Base-by-base conservation (phyloP, 75 land plant species). In the Pinus taeda region DNA sequence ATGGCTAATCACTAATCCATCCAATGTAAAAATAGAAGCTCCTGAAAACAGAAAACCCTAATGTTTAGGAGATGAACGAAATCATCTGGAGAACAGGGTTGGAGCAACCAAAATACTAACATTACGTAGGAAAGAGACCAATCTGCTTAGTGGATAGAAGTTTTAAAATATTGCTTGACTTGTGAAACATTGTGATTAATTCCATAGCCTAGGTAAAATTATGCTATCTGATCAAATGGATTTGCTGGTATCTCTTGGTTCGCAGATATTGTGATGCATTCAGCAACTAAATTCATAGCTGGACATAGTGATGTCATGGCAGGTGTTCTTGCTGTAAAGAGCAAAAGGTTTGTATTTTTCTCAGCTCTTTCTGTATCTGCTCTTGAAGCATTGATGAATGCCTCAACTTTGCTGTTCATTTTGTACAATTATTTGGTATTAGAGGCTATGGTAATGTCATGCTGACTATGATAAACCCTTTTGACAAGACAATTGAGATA, bases 251-350 rank as follows among this genome's bases (percentile, higher is more conserved):
- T 37, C 17, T 45, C 58, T 71, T 37, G 57, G 14, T 56, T 82
- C 82, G 57, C 93, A 96, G 99, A 96, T 81, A 97, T 97, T 78
- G 98, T 97, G 57, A 97, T 97, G 99, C 93, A 95, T 80, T 97
- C 99, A 6, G 99, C 95, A 30, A 97, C 99, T 33, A 97, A 97
- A 78, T 97, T 97, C 66, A 94, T 95, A 77, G 75, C 95, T 76
- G 99, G 99, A n/a, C 99, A 97, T 72, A 97, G 99, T 80, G 99
- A 97, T 85, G 75, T 97, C n/a, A 95, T 97, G 99, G 99, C 98
- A 21, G 99, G 99, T 12, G 89, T 95, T 57, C 91, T 97, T 74
- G 93, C 99, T 76, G 90, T 97, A 4, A 94, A 89, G 79, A 98
- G 90, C 13, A 95, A 97, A 79, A 92, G 97, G 98, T 96, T 42